phyloP scores from a whole-genome alignment of 306 rosid species.

The Cicer yamashitae region DNA sequence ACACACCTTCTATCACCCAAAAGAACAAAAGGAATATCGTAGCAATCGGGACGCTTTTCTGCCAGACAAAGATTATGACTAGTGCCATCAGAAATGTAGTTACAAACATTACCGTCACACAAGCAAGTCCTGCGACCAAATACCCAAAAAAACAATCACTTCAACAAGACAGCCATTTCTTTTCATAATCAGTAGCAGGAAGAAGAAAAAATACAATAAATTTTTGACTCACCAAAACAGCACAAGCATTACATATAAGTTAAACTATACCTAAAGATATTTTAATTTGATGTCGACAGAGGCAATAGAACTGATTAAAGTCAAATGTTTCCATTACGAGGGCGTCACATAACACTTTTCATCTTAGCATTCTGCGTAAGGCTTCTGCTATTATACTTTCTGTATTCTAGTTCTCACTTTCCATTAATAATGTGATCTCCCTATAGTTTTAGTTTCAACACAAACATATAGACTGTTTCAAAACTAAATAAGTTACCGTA shows the following conservation, averaged over 20 bases:
- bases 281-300: not conserved
- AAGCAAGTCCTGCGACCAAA: slow-evolving; percentile 75
- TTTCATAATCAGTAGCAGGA: not conserved
- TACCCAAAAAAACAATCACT: slow-evolving; percentile 15
- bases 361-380: not conserved
- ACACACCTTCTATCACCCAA: slow-evolving; percentile 77
- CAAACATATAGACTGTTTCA: not conserved
- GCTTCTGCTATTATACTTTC: not conserved
- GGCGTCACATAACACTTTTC: not conserved
- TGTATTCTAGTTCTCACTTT: not conserved
- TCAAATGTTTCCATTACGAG: not conserved
- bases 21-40: slow-evolving; percentile 62
- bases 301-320: not conserved
- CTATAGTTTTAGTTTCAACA: not conserved
- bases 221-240: slow-evolving; percentile 4
- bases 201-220: not conserved
- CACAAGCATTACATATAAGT: not conserved
- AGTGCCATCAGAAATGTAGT: slow-evolving; percentile 86
- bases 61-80: slow-evolving; percentile 78
- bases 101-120: slow-evolving; percentile 75
- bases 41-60: slow-evolving; percentile 63
- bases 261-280: not conserved
- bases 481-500: slow-evolving; percentile 57
- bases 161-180: not conserved
- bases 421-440: not conserved